phyloP scores from a whole-genome alignment of 805 yeast genomes.

The Danielia reshetovae region DNA sequence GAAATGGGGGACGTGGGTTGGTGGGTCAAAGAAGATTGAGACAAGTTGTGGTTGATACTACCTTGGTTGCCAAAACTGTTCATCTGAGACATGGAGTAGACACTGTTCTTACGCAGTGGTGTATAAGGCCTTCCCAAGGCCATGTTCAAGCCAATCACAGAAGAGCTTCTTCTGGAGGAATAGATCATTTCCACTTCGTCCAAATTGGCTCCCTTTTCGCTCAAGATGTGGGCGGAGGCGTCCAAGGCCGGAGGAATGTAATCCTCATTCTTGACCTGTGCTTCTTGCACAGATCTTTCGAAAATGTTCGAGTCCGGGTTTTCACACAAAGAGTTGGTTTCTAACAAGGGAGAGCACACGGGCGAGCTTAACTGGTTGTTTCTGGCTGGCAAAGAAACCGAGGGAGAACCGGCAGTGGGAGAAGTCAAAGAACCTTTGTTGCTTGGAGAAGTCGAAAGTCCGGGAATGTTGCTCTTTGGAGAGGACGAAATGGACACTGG shows the following conservation, averaged over 20 bases:
- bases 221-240: constrained; percentile 63
- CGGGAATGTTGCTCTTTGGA: constrained; percentile 2
- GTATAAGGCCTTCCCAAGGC: constrained; percentile 43
- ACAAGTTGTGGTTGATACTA: constrained; percentile 6
- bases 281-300: constrained; percentile 41
- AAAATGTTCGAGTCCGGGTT: constrained; percentile 29
- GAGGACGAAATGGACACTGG: constrained; percentile 15
- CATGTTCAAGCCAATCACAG: constrained; percentile 45
- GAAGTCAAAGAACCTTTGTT: neutral
- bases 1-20: constrained; percentile 28
- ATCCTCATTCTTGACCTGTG: constrained; percentile 48
- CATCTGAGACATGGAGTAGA: constrained; percentile 14
- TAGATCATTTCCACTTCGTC: constrained; percentile 71
- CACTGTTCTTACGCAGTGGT: constrained; percentile 37
- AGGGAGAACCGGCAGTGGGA: constrained; percentile 1
- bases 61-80: constrained; percentile 5
- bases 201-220: constrained; percentile 57
- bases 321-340: constrained; percentile 12
- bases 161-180: constrained; percentile 51
- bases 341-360: constrained; percentile 12
- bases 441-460: neutral
- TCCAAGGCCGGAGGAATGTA: constrained; percentile 79
- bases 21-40: constrained; percentile 8
- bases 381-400: constrained; percentile 1
- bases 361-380: constrained; percentile 12